phyloP scores from a whole-genome alignment of 495 filamentous ascomycete genomes.

The Aspergillus carlsbadensis region DNA sequence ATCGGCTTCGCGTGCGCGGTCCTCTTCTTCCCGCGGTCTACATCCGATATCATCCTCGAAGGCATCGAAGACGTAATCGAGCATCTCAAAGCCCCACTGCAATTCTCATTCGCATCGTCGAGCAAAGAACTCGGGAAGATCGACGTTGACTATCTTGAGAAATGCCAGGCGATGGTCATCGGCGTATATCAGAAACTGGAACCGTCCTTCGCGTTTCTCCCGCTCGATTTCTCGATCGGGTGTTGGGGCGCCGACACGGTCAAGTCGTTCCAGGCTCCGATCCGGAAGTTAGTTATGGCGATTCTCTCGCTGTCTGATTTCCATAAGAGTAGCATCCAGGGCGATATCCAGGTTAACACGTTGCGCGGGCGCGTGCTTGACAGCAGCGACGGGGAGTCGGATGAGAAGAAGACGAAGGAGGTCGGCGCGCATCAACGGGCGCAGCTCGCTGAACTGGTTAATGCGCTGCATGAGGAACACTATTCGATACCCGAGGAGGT shows the following conservation, averaged over 20 bases:
- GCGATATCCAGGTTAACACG: slow-evolving; percentile 10
- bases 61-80: slow-evolving; percentile 33
- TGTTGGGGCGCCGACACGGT: slow-evolving; percentile 24
- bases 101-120: slow-evolving; percentile 8
- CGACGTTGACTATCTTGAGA: slow-evolving; percentile 14
- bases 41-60: slow-evolving; percentile 34
- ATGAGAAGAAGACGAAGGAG: slow-evolving; percentile 6
- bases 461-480: slow-evolving; percentile 14
- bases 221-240: slow-evolving; percentile 27
- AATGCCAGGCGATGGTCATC: slow-evolving; percentile 14
- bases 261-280: slow-evolving; percentile 18
- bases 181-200: slow-evolving; percentile 18
- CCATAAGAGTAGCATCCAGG: slow-evolving; percentile 17
- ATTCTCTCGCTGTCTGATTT: slow-evolving; percentile 22
- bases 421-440: slow-evolving; percentile 22
- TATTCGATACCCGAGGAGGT: slow-evolving; percentile 13
- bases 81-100: slow-evolving; percentile 30
- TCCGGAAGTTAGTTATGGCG: slow-evolving; percentile 17
- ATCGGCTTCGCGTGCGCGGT: slow-evolving; percentile 36
- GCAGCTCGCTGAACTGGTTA: slow-evolving; percentile 14
- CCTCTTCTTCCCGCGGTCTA: slow-evolving; percentile 43
- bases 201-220: slow-evolving; percentile 24
- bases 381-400: neutral
- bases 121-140: slow-evolving; percentile 1
- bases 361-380: slow-evolving; percentile 9